Evolutionary conservation across 495 filamentous ascomycete species (phyloP), one percentile per base, ranked within the genome.

Genomic region (Aspergillus bertholletiae): DNA sequence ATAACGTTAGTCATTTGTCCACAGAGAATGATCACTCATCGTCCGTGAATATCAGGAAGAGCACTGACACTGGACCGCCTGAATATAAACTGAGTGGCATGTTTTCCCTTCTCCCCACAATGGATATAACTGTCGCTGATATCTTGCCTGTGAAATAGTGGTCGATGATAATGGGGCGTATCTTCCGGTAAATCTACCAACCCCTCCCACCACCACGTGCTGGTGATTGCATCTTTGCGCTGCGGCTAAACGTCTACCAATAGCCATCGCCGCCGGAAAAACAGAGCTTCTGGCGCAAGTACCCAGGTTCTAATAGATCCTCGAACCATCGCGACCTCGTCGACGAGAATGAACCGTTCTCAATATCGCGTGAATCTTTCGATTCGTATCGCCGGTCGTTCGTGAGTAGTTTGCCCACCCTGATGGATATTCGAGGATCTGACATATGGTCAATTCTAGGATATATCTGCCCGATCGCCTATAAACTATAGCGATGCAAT

Each of bases 81-180:
- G 89, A 91, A 65, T 92, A 89, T 69, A 89, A 92, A 75, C 77
- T 92, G 75, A 89, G 88, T 68, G 88, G 88, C 91, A 83, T 63
- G 83, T 61, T 34, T 61, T 30, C 1, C 13, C 7, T 12, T n/a
- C n/a, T 26, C 23, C 26, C 15, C 34, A 7, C n/a, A 13, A 40
- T 24, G 15, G 21, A 55, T 27, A 9, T 45, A 3, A 22, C 44
- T 21, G 21, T 28, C 49, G 32, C 51, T 54, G 40, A 55, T 51
- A n/a, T 44, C 27, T 18, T 45, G 15, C 51, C 24, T 17, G 39
- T 56, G 23, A 32, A 35, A 48, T 66, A 98, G 94, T 97, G 34
- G 93, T 98, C 66, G 94, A 96, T 72, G 93, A 94, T 68, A 93
- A 90, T 72, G 94, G 94, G 43, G 89, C 96, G 50, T 98, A 96